Base-by-base conservation (phyloP, 1,284 basidiomycete genomes). In the Ceratobasidium sp. region DNA sequence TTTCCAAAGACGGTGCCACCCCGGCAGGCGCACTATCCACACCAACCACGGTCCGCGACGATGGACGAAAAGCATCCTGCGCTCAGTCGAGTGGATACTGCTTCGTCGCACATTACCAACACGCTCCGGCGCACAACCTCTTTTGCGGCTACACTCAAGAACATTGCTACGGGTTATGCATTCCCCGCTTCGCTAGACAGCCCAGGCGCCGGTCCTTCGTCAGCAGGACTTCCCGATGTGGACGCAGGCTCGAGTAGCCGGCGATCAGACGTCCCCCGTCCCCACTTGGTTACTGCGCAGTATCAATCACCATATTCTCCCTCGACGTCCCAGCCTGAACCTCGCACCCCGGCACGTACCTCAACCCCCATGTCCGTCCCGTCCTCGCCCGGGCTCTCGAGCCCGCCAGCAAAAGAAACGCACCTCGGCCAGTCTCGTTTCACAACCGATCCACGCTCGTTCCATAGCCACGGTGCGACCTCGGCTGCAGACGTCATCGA, bases 121-220 rank as follows among this genome's bases (percentile, higher is more conserved):
- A 92, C 92, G 0, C 81, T 96, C 40, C 90, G 91, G 76, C 91
- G 95, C 9, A 95, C 92, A 3, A 91, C 92, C 0, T 96, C 95
- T 0, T 92, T 97, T 79, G 95, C 94, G 9, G 93, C 91, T 77
- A 93, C 92, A 0, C 85, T 97, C n/a, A 92, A 92, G 81, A 90
- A 87, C 65, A 85, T 96, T 2, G 92, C 94, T 0, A 91, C 91
- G 32, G 87, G 88, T 22, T 90, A 93, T 74, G 84, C 91, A 13
- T 91, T 94, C 83, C 91, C 91, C 1, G 40, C 66, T 11, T 82
- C 87, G 3, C 52, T 76, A 15, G 76, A 70, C 51, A 54, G 76
- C 25, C 56, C 78, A 59, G 59, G 78, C 69, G 51, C 61, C 25
- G 62, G 61, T 9, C 56, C 70, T 0, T 68, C 66, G 9, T 65